phyloP scores from a whole-genome alignment of 1,284 basidiomycete genomes.

The Puccinia novopanici region DNA sequence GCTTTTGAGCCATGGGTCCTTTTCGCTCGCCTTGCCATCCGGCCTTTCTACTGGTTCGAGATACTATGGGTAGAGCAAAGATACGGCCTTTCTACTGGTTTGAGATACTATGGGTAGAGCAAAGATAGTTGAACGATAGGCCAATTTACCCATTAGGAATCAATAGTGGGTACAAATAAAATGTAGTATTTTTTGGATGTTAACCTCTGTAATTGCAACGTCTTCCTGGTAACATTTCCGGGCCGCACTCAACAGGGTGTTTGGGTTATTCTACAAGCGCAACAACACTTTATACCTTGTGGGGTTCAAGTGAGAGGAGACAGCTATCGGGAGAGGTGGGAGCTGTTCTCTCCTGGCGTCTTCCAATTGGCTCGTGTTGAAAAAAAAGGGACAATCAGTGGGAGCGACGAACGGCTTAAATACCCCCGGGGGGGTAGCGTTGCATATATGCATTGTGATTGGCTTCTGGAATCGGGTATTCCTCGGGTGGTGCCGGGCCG shows the following conservation, averaged over 20 bases:
- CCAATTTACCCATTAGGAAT: too few species aligned
- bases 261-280: slow-evolving; percentile 26
- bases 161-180: not conserved
- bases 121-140: too few species aligned
- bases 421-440: not conserved
- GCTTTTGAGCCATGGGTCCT: too few species aligned
- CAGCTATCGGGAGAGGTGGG: slow-evolving; percentile 43
- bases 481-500: not conserved
- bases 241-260: slow-evolving; percentile 51
- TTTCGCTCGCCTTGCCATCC: not conserved
- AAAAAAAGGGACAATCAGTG: too few species aligned
- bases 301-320: too few species aligned
- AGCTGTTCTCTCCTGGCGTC: slow-evolving; percentile 24
- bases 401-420: too few species aligned
- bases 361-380: slow-evolving; percentile 33
- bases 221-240: slow-evolving; percentile 37
- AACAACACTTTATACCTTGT: slow-evolving; percentile 17
- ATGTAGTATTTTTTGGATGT: too few species aligned
- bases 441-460: not conserved
- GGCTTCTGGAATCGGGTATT: slow-evolving; percentile 12
- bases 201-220: slow-evolving; percentile 50
- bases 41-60: too few species aligned
- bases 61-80: too few species aligned
- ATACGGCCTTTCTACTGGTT: too few species aligned
- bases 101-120: too few species aligned